Base-by-base conservation (phyloP, 352 stramenopile genomes). In the Globisporangium barbulae region DNA sequence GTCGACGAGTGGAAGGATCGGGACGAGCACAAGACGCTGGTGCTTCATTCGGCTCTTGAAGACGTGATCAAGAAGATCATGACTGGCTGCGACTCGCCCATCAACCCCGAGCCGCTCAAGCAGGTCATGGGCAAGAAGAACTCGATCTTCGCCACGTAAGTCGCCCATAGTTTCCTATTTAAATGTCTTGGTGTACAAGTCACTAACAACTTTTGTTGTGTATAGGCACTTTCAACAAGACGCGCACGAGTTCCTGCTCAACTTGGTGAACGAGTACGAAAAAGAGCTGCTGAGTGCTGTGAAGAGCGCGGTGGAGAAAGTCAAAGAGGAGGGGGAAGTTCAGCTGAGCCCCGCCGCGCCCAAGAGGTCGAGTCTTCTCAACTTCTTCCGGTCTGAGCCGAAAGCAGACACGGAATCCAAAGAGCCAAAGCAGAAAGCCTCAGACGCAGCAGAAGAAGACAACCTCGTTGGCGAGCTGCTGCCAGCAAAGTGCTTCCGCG, bases 201-300 rank as follows among this genome's bases (percentile, higher is more conserved):
- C 7, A 17, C 13, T 28, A 13, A 50, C 37, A 25, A 2, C 1
- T 65, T 25, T 39, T 63, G 2, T 64, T 59, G 1, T 35, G 4
- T 66, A 33, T 62, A 94, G 87, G 8, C 82, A 91, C 62, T 79
- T 85, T 52, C 88, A 96, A 61, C 88, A 96, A 71, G 88, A 96
- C 49, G 88, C 88, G 2, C 88, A 96, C 58, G 88, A 96, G 58
- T 96, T 96, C 63, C 65, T 96, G 56, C 72, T 94, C 19, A 89
- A 90, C 44, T 44, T 96, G 9, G 74, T 96, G 53, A 90, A 81
- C 5, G 88, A 94, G 50, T 92, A 91, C 67, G 88, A 96, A 59
- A 90, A 89, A 55, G 88, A 96, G 58, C 72, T 94, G 10, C 65
- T 89, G 8, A 31, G 72, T 52, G 79, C 74, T 9, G 79, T 91